phyloP scores from a whole-genome alignment of 2,329 filamentous ascomycete genomes.

The Lithohypha guttulata region DNA sequence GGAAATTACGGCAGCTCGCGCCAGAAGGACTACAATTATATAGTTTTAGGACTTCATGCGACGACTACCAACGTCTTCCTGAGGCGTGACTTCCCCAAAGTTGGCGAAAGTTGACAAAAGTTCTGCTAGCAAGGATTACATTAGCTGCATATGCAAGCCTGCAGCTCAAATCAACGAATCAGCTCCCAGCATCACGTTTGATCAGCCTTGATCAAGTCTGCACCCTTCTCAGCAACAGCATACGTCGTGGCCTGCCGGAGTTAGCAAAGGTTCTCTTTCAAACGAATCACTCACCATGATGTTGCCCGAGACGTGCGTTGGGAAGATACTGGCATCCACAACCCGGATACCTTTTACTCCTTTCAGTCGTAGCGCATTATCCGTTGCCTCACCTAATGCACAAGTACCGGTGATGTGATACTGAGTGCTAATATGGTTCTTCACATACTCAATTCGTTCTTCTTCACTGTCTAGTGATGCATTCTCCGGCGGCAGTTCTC shows the following conservation, averaged over 20 bases:
- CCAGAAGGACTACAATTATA: too few species aligned
- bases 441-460: conserved; percentile 29
- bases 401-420: conserved; percentile 36
- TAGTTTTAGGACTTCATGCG: too few species aligned
- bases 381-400: conserved; percentile 35
- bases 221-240: conserved; percentile 26
- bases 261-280: too few species aligned
- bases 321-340: conserved; percentile 29
- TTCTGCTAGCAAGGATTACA: too few species aligned
- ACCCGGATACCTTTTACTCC: conserved; percentile 29
- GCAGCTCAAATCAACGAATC: too few species aligned
- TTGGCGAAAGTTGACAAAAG: too few species aligned
- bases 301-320: conserved; percentile 24
- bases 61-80: too few species aligned
- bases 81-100: too few species aligned
- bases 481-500: conserved; percentile 13
- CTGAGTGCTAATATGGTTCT: conserved; percentile 27
- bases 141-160: too few species aligned
- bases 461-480: conserved; percentile 14
- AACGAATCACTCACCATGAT: too few species aligned
- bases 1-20: too few species aligned
- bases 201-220: conserved; percentile 28
- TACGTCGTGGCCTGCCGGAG: conserved; percentile 28
- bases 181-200: too few species aligned
- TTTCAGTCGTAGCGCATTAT: conserved; percentile 28